Evolutionary conservation across 805 yeast species (phyloP).

Genomic region (Jamesozyma spencerorum): DNA sequence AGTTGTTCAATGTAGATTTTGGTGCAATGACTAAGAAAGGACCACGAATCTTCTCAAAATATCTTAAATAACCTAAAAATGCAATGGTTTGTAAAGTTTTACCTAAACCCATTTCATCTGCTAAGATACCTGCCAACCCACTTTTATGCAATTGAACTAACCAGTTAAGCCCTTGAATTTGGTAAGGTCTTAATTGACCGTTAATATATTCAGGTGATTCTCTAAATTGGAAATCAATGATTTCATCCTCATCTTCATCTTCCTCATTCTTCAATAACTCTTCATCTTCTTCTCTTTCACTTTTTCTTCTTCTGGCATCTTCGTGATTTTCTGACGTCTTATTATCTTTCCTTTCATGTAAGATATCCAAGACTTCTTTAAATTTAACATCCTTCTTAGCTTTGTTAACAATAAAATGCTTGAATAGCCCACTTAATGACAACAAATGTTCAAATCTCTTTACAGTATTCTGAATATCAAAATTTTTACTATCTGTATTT

Average conservation of each 20-base stretch:
- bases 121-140: constrained; percentile 64
- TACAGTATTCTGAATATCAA: constrained; percentile 51
- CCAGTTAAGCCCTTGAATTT: constrained; percentile 78
- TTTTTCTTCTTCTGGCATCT: constrained; percentile 48
- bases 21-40: constrained; percentile 75
- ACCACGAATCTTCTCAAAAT: constrained; percentile 49
- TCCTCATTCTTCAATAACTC: constrained; percentile 47
- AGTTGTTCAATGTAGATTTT: constrained; percentile 70
- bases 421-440: constrained; percentile 56
- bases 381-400: constrained; percentile 54
- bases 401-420: constrained; percentile 57
- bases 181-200: constrained; percentile 64
- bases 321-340: constrained; percentile 5
- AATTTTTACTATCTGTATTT: constrained; percentile 22
- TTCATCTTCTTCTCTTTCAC: constrained; percentile 72
- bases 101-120: constrained; percentile 84
- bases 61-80: constrained; percentile 62
- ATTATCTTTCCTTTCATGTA: constrained; percentile 16
- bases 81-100: constrained; percentile 75
- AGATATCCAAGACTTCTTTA: constrained; percentile 40
- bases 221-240: constrained; percentile 43
- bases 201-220: constrained; percentile 71
- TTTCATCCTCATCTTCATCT: constrained; percentile 12
- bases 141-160: constrained; percentile 57
- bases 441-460: constrained; percentile 58